Evolutionary conservation across 1,139 yeast species (phyloP).

Genomic region (Protomyces inouyei): DNA sequence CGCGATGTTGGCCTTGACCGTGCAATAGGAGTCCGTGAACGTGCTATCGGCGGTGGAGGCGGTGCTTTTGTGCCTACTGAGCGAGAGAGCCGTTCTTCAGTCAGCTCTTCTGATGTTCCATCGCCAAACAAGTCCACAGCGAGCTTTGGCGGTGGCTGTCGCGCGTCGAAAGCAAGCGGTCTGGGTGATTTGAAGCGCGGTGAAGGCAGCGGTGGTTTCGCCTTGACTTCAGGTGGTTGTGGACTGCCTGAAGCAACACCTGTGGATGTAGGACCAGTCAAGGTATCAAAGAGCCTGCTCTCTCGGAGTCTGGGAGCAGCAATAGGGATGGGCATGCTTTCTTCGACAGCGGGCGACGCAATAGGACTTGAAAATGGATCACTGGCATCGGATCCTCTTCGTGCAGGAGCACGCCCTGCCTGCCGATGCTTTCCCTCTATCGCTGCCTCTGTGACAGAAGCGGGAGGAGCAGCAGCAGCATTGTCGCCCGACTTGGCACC

Average conservation of each 20-base stretch:
- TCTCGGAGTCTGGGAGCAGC: background rate
- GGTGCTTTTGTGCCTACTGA: background rate
- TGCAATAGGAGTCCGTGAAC: background rate
- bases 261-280: background rate
- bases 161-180: background rate
- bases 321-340: background rate
- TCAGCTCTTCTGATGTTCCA: background rate
- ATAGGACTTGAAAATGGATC: background rate
- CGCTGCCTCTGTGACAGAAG: too few species aligned
- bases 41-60: slow-evolving; percentile 5
- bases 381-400: background rate
- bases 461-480: too few species aligned
- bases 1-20: background rate
- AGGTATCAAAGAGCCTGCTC: background rate
- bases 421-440: too few species aligned
- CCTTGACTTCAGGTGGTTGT: background rate
- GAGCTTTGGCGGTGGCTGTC: background rate
- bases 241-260: background rate
- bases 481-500: too few species aligned
- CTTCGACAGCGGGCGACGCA: background rate
- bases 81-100: background rate
- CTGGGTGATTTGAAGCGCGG: slow-evolving; percentile 22
- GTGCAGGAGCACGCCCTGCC: too few species aligned
- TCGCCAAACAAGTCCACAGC: background rate
- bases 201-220: slow-evolving; percentile 19